phyloP scores from a whole-genome alignment of 1,284 basidiomycete species.

The Ganoderma multipileum region DNA sequence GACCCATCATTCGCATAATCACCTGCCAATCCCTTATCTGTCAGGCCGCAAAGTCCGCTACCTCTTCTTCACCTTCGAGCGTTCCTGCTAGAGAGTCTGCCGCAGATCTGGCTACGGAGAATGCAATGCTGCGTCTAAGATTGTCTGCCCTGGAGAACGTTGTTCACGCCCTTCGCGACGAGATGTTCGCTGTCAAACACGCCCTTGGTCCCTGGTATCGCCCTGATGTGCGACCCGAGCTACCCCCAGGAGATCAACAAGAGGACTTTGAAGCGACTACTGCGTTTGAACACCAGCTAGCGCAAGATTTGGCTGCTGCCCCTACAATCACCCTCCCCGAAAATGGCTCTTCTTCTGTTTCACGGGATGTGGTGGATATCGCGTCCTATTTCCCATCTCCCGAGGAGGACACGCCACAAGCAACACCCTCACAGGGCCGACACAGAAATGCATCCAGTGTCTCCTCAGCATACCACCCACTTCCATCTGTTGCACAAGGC shows the following conservation, averaged over 20 bases:
- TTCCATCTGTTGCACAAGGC: conserved; percentile 2
- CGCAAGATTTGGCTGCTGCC: conserved; percentile 23
- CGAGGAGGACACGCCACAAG: conserved; percentile 22
- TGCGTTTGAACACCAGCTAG: conserved; percentile 13
- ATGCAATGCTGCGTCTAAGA: conserved; percentile 30
- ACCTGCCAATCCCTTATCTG: background rate
- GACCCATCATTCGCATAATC: background rate
- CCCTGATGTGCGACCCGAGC: conserved; percentile 18
- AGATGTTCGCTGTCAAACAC: conserved; percentile 33
- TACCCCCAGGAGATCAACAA: background rate
- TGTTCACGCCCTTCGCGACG: conserved; percentile 29
- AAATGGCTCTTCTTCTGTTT: conserved; percentile 10
- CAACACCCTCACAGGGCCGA: conserved; percentile 21
- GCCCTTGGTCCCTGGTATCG: conserved; percentile 36
- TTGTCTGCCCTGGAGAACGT: conserved; percentile 34
- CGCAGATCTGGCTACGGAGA: conserved; percentile 28
- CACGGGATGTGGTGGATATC: conserved; percentile 36
- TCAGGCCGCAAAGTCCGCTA: background rate
- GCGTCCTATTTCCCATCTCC: conserved; percentile 58
- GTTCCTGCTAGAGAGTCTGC: background rate
- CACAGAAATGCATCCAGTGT: conserved; percentile 12
- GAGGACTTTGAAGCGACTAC: conserved; percentile 5
- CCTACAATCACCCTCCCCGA: background rate
- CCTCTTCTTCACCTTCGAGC: background rate
- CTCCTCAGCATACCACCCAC: conserved; percentile 12